Evolutionary conservation across 768 basidiomycete species (phyloP), one percentile per base, ranked within the genome.

Genomic region (Rhizopogon sp.): DNA sequence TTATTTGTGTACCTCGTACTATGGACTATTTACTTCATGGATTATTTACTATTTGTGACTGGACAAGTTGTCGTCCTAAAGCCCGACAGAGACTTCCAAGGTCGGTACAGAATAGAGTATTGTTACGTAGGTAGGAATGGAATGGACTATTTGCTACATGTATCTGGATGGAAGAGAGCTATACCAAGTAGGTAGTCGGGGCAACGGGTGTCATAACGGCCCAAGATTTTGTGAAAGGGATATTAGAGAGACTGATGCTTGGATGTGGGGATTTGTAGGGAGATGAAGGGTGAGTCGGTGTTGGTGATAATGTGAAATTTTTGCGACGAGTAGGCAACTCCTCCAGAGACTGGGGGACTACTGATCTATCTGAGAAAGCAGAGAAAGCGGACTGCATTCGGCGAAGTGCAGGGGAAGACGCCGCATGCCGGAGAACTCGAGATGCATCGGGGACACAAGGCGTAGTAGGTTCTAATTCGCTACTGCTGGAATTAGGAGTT

Each of bases 331-430:
- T 22, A 35, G 47, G 47, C 47, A 33, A 49, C 5, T 49, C 46
- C 4, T 47, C 33, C 20, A 16, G 5, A 37, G 35, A 37, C 22
- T 49, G 47, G 8, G 47, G 22, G 13, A 33, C 20, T 14, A 16
- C 33, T 49, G 47, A 35, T 47, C 20, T 47, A 14, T 49, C 47
- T 4, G 47, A 29, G 31, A 49, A 17, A 29, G 29, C 25, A 22
- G 68, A 66, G n/a, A 70, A 39, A 14, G 70, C 58, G 28, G 70
- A 73, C 46, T 64, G 65, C 43, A 72, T 63, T 37, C 67, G 72
- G 14, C 63, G 62, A 13, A 53, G 49, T 11, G 46, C 42, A 20
- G 53, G 50, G 14, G 47, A 37, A 16, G 53, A 40, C 20, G 20
- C 29, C 13, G 52, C 39, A 28, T 25, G 58, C 43, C 45, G 40